Percentiles rank a stretch among this genome's conserved stretches.
Conservation (phyloP, 129 eudicot species). For the Cynara cardunculus region DNA sequence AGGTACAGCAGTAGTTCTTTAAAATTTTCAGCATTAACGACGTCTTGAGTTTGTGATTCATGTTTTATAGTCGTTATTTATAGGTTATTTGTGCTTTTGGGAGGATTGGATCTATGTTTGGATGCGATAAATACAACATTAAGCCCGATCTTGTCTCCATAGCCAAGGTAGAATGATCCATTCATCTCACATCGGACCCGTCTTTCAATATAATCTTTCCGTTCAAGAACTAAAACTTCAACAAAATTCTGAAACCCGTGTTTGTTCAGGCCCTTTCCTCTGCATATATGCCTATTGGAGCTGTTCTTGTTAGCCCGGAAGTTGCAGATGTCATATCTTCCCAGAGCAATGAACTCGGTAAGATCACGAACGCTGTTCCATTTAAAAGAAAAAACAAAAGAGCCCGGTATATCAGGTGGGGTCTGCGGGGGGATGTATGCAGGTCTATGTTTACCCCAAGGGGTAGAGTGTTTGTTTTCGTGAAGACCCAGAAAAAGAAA, state of each 20-base stretch:
- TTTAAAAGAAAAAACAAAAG: not conserved
- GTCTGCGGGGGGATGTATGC: not conserved
- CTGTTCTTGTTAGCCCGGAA: constrained; percentile 80
- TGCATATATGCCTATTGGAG: constrained; percentile 95
- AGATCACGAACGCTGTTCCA: not conserved
- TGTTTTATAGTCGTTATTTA: not conserved
- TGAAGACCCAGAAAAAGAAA: not conserved
- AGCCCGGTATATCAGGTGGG: not conserved
- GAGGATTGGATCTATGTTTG: constrained; percentile 88
- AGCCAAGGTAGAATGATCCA: constrained; percentile 59
- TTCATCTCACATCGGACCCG: not conserved
- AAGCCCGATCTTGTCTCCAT: constrained; percentile 91
- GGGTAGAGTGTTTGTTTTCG: not conserved
- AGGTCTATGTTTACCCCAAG: not conserved
- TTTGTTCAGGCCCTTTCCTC: constrained; percentile 81
- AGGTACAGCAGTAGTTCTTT: constrained; percentile 35
- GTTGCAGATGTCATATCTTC: constrained; percentile 75
- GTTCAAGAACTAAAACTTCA: not conserved
- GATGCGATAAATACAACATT: constrained; percentile 84
- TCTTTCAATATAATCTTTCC: not conserved
- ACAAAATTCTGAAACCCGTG: not conserved
- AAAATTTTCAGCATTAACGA: not conserved
- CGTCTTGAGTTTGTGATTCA: not conserved
- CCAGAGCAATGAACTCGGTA: constrained; percentile 91
- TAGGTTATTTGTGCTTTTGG: constrained; percentile 94